phyloP scores from a whole-genome alignment of 768 basidiomycete genomes.

The Termitomyces heimii region DNA sequence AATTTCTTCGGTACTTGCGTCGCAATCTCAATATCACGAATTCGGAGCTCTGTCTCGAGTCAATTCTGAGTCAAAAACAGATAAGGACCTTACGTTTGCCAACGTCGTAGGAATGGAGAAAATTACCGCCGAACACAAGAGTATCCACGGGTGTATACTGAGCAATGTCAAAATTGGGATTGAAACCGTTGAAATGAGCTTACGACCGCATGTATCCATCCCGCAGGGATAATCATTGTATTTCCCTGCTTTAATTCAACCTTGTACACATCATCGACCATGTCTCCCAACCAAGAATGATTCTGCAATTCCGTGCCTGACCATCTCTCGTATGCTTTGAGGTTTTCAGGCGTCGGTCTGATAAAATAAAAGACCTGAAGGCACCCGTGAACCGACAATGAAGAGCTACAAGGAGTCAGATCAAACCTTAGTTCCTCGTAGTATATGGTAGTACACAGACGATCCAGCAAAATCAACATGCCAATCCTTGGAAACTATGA shows the following conservation, averaged over 20 bases:
- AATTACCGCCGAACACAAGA: conserved; percentile 96
- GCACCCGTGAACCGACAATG: neutral
- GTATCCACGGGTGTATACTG: conserved; percentile 91
- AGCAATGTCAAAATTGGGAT: conserved; percentile 4
- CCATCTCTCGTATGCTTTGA: conserved; percentile 90
- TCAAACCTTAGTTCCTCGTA: conserved; percentile 74
- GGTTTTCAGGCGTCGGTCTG: conserved; percentile 77
- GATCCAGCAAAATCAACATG: conserved; percentile 98
- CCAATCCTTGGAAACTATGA: conserved; percentile 69
- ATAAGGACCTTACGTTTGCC: conserved; percentile 58
- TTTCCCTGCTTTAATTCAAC: conserved; percentile 73
- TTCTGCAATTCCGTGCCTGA: conserved; percentile 89
- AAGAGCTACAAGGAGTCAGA: conserved; percentile 5
- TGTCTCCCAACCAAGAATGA: conserved; percentile 85
- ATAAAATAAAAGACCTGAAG: conserved; percentile 90
- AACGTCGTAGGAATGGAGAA: conserved; percentile 89
- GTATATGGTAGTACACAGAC: conserved; percentile 95
- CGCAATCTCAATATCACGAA: conserved; percentile 87
- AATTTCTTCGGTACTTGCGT: conserved; percentile 94
- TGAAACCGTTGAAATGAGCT: conserved; percentile 20
- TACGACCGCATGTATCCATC: conserved; percentile 98
- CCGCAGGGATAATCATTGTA: conserved; percentile 92
- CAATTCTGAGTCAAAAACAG: neutral
- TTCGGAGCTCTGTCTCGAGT: conserved; percentile 63
- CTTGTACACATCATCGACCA: conserved; percentile 88